Evolutionary conservation across 345 rosid genomes (phyloP), one percentile per base, ranked within the genome.

Genomic region (Populus nigra): DNA sequence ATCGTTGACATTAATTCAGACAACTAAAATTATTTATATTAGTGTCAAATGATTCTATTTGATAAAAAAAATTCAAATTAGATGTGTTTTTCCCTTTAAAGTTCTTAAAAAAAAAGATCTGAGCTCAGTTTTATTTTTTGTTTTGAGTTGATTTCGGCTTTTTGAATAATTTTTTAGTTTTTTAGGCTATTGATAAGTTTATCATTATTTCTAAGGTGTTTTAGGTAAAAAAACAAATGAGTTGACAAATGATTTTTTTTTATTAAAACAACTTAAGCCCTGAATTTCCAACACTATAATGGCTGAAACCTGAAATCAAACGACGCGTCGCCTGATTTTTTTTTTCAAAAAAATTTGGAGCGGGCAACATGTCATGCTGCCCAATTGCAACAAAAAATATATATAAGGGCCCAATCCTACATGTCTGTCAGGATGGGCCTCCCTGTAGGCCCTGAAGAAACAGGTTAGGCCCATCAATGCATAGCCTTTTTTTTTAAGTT

Each of bases 361-460:
- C 25, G 25, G 25, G 25, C 25, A 25, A 4, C 5, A 33, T 33
- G 5, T 33, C 35, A 4, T 33, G 5, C 0, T 33, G 0, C 5
- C 0, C 5, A 0, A 0, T 33, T 33, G 35, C 3, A 33, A 33
- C 0, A 0, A 33, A 33, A 29, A 29, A 33, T n/a, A n/a, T n/a
- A 3, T 3, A 33, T 2, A 33, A 33, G 5, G 35, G 0, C 3
- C 0, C 5, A 4, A 5, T 33, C 5, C 3, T 4, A 5, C 4
- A 33, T 0, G 0, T 0, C 5, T 33, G 3, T 5, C 35, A 33
- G 0, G 0, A 33, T 4, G 0, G 0, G 5, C 5, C 5, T 0
- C 0, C 0, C 0, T 33, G 0, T 0, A 0, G 5, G 35, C 5
- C 5, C 0, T 4, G 5, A 33, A 0, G 5, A 33, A 33, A 33